Percentiles rank a stretch among this genome's conserved stretches.
phyloP scores from a whole-genome alignment of 768 basidiomycete genomes.

The Fibroporia radiculosa region DNA sequence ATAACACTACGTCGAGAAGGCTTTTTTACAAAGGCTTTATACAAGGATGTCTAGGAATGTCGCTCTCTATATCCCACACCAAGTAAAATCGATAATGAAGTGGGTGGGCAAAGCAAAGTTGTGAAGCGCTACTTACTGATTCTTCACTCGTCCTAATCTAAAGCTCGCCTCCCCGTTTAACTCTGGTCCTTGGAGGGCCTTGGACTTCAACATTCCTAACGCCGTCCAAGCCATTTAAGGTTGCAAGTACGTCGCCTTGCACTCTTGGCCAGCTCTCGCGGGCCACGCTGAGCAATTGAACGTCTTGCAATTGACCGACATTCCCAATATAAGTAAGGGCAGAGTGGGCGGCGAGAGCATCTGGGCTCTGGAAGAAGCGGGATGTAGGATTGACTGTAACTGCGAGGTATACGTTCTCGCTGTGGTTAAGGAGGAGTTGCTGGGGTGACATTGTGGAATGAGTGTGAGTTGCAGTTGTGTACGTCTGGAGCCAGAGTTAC shows the following conservation, averaged over 20 bases:
- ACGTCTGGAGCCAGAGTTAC: neutral
- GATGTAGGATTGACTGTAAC: conserved; percentile 33
- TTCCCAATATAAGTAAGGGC: conserved; percentile 30
- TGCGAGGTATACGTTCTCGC: conserved; percentile 34
- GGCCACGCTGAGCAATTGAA: conserved; percentile 38
- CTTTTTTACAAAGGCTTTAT: too few relatives aligned
- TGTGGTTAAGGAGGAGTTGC: conserved; percentile 25
- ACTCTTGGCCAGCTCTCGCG: conserved; percentile 29
- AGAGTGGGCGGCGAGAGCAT: conserved; percentile 27
- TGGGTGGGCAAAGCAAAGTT: too few relatives aligned
- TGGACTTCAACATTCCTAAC: conserved; percentile 32
- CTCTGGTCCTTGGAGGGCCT: conserved; percentile 24
- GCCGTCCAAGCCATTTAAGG: conserved; percentile 23
- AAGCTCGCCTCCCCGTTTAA: conserved; percentile 30
- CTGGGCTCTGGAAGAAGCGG: conserved; percentile 24
- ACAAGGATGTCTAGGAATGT: too few relatives aligned
- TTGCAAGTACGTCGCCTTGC: conserved; percentile 24
- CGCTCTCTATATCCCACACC: too few relatives aligned
- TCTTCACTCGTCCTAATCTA: too few relatives aligned
- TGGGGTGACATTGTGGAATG: conserved; percentile 17
- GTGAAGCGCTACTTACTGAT: too few relatives aligned
- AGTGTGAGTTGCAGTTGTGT: too few relatives aligned
- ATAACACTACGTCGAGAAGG: too few relatives aligned
- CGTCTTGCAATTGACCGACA: conserved; percentile 35
- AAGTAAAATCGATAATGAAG: too few relatives aligned